Conservation (phyloP, 371 early-diverging fungal genomes). For the Zopfochytrium polystomum region DNA sequence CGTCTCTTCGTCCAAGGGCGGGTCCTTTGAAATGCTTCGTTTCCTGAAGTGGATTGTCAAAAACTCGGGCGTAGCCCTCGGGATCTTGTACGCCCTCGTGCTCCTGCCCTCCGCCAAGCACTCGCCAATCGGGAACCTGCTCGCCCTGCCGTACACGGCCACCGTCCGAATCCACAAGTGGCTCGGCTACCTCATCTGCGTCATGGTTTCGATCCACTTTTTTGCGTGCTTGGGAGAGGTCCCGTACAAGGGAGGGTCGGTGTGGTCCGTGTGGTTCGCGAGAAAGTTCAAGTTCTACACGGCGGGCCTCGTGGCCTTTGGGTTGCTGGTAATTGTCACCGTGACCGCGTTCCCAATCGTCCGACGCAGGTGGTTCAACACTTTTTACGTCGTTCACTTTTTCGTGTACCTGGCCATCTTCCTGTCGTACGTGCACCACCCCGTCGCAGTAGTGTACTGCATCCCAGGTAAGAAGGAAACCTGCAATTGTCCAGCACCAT, state of each 20-base stretch:
- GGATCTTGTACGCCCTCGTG: no score
- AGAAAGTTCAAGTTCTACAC: neutral
- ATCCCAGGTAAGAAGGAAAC: no score
- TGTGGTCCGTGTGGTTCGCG: neutral
- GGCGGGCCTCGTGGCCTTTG: conserved; percentile 1
- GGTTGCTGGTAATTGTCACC: conserved; percentile 1
- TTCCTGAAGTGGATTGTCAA: no score
- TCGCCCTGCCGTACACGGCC: conserved; percentile 15
- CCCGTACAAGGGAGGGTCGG: neutral
- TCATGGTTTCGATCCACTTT: neutral
- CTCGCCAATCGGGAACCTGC: conserved; percentile 8
- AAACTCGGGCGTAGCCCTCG: no score
- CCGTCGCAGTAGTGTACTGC: no score
- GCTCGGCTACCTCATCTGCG: conserved; percentile 7
- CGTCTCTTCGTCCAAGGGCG: no score
- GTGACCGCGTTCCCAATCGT: neutral
- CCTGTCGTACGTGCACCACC: no score
- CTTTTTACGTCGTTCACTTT: conserved; percentile 3
- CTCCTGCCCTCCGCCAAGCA: conserved; percentile 16
- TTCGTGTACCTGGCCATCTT: conserved; percentile 5
- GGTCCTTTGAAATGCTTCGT: no score
- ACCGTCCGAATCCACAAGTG: conserved; percentile 15
- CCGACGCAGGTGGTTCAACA: conserved; percentile 3
- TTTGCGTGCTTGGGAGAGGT: neutral
- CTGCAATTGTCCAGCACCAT: no score